A percentile compares a stretch with the other conserved stretches of the same genome.
Conservation (phyloP, 2,329 filamentous ascomycete species). For the Chrysoporthe cubensis region DNA sequence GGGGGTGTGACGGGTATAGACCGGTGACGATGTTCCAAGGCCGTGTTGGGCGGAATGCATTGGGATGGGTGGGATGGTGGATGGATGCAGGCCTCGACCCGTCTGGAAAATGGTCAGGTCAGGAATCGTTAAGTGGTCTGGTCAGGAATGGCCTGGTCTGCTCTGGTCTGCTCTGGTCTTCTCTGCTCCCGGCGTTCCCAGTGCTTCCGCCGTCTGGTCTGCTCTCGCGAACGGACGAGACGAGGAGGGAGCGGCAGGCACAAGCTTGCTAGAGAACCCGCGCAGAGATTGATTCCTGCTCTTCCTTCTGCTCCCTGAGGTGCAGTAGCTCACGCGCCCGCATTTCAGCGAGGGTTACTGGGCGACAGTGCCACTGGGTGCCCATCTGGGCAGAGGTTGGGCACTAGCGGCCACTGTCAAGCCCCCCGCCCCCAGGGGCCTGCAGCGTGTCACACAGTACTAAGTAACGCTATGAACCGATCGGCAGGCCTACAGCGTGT, state of each 20-base stretch:
- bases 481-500: not conserved
- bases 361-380: not conserved
- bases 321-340: no score
- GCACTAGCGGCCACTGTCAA: not conserved
- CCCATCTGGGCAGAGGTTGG: not conserved
- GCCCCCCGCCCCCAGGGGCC: not conserved
- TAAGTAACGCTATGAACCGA: not conserved
- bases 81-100: not conserved
- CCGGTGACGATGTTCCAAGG: conserved; percentile 21
- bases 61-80: not conserved
- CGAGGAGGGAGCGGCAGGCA: conserved; percentile 5
- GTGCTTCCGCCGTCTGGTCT: conserved; percentile 6
- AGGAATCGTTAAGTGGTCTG: no score
- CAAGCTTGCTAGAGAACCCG: not conserved
- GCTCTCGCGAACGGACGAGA: not conserved
- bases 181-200: conserved; percentile 6
- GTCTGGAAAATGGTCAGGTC: not conserved
- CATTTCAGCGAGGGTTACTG: no score
- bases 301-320: not conserved
- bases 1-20: conserved; percentile 10
- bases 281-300: not conserved
- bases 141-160: no score
- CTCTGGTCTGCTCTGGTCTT: not conserved
- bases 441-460: not conserved
- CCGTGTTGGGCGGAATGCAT: conserved; percentile 3